Base-by-base conservation (phyloP, 495 filamentous ascomycete species). In the Neurospora sp. region DNA sequence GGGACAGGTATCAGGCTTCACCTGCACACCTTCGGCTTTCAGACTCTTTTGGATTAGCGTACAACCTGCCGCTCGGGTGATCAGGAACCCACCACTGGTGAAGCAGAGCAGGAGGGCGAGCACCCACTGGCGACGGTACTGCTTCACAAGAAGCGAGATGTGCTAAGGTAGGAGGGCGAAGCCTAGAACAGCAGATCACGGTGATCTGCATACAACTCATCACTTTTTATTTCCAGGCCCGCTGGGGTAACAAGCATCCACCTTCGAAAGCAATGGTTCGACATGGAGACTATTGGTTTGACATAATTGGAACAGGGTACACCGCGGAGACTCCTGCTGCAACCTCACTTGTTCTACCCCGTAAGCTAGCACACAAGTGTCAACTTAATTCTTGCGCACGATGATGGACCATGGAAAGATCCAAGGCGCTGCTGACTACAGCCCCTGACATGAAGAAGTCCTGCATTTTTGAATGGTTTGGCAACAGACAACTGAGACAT, bases 1-100 rank as follows among this genome's bases (percentile, higher is more conserved):
- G 69, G 75, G 14, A 35, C 27, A 66, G 14, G 41, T 72, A 46
- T 62, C 70, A 62, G 76, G 72, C 76, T 70, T 71, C 54, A 71
- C 16, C 72, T 82, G 80, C 78, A 79, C 75, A 76, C 16, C 72
- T 76, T 80, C 79, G 78, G 80, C 72, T 71, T 75, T 79, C 62
- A 39, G 46, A 72, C 77, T 73, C 23, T 71, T 81, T 77, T 46
- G 78, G 77, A 76, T 76, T 81, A 80, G 78, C 77, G 79, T 73
- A 70, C 49, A 39, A 75, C 71, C 62, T 54, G 70, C 31, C 75
- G 70, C 70, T 74, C 46, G 70, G 70, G 31, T 42, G 39, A 72
- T 31, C 54, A 62, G 23, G 27, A 62, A 62, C 20, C 54, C 54
- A 62, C 27, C 27, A 62, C 54, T 40, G 69, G 31, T 31, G 69